Evolutionary conservation across 495 filamentous ascomycete genomes (phyloP).

Genomic region (Aspergillus conjunctus): DNA sequence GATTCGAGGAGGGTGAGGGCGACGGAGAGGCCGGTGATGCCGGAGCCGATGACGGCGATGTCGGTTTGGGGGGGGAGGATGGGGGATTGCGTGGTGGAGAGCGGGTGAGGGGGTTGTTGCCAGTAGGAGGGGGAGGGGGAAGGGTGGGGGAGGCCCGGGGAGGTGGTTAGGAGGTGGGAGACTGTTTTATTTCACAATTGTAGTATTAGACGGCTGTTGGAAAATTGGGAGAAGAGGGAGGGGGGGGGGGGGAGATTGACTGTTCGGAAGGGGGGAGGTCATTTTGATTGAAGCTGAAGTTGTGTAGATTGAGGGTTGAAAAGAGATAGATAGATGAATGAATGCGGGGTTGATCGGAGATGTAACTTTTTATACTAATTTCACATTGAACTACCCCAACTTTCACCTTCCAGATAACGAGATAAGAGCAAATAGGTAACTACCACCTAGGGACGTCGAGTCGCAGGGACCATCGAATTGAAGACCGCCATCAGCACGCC

Average conservation of each 20-base stretch:
- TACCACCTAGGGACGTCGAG: no score
- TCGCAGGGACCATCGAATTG: no score
- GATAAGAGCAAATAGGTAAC: no score
- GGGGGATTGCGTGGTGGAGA: slow-evolving; percentile 54
- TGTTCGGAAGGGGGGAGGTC: neutral
- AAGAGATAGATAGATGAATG: neutral
- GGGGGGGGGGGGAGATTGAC: neutral
- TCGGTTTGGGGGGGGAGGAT: slow-evolving; percentile 52
- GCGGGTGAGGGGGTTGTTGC: slow-evolving; percentile 62
- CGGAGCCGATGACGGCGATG: slow-evolving; percentile 68
- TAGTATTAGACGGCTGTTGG: neutral
- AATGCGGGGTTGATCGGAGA: slow-evolving; percentile 1
- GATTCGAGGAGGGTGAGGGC: slow-evolving; percentile 43
- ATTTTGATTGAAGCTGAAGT: neutral
- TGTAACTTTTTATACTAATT: no score
- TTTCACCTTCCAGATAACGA: no score
- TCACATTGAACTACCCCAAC: no score
- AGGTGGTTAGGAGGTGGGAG: slow-evolving; percentile 25
- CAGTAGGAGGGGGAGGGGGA: slow-evolving; percentile 71
- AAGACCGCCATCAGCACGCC: no score
- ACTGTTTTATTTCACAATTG: no score
- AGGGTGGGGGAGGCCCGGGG: slow-evolving; percentile 49
- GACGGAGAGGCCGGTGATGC: slow-evolving; percentile 65
- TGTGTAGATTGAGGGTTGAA: neutral
- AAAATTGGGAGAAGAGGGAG: neutral